Evolutionary conservation across 306 rosid species (phyloP).

Genomic region (Quercus alba): DNA sequence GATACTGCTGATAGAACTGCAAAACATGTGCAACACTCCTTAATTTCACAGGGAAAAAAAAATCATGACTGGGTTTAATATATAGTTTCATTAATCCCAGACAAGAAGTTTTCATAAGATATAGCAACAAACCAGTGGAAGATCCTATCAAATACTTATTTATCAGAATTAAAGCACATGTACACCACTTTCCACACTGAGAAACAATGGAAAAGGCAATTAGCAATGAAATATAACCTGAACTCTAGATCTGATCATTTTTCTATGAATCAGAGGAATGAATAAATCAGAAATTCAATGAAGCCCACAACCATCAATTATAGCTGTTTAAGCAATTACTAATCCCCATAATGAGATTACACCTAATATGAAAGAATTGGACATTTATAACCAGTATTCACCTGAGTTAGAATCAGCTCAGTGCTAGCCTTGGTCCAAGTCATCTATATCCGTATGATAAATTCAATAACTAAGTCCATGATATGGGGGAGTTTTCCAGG

Average conservation of each 20-base stretch:
- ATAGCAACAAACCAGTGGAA: neutral
- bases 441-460: neutral
- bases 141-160: neutral
- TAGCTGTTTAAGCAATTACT: neutral
- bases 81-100: neutral
- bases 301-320: neutral
- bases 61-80: too few relatives aligned
- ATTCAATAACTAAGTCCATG: neutral
- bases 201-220: neutral
- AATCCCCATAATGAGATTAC: neutral
- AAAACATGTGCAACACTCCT: slow-evolving; percentile 9
- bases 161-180: neutral
- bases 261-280: neutral
- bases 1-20: slow-evolving; percentile 84
- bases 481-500: neutral
- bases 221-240: neutral
- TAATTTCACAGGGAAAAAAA: neutral
- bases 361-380: neutral
- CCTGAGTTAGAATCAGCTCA: neutral
- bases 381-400: neutral
- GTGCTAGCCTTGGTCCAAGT: neutral
- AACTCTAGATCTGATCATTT: neutral
- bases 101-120: neutral
- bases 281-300: neutral
- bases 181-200: neutral